Evolutionary conservation across 768 basidiomycete genomes (phyloP), one percentile per base, ranked within the genome.

Genomic region (Lepiota venenata): DNA sequence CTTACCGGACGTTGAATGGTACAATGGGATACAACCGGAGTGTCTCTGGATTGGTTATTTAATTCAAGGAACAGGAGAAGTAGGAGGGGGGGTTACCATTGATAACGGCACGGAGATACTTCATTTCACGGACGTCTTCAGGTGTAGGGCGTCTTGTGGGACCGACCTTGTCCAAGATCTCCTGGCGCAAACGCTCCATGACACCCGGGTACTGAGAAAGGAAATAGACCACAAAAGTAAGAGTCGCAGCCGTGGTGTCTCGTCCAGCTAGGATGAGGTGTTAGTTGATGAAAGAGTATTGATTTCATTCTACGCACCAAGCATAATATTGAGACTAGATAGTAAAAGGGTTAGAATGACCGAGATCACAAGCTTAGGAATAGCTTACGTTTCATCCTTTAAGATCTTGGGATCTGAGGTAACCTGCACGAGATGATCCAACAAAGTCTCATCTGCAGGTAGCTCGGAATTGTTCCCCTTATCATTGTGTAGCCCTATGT

Each of bases 21-120:
- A 84, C 81, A 7, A 78, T 69, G 3, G 84, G 82, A 63, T 77
- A 84, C 16, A 85, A 55, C 32, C 82, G 73, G 52, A 84, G 63
- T 0, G 82, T 81, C 61, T 84, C 83, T 74, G 47, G 6, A 21
- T 22, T 10, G 43, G 22, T 32, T 4, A 52, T 29, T 52, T 25
- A 21, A 10, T 38, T 14, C 40, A 11, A 27, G 20, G 14, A 39
- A 7, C 3, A 16, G 47, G 16, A 45, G 22, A 32, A 38, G 11
- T 10, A 45, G n/a, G 5, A 9, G 15, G 16, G 9, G 5, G 43
- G 2, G 62, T 36, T 41, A 83, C 84, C 84, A 57, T 87, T 85
- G 46, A 87, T 77, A 20, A 87, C 81, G 1, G 85, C 85, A 21
- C 82, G 71, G 12, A 86, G 64, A 57, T 79, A 86, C 63, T 81